phyloP scores from a whole-genome alignment of 1,139 yeast species.

The Nakaseomyces nivariensis region DNA sequence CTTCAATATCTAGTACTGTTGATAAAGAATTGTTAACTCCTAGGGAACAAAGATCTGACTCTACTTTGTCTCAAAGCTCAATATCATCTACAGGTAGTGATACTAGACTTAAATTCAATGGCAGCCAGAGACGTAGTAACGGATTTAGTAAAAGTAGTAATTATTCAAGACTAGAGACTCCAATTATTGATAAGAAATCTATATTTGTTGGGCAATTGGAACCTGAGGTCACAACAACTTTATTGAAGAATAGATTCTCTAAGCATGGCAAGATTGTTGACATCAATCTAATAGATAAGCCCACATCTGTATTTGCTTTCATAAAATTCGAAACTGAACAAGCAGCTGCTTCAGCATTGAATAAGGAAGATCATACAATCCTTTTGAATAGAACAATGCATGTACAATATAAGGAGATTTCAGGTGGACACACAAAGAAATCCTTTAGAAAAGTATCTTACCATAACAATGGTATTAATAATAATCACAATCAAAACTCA shows the following conservation, averaged over 20 bases:
- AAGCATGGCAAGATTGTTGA: constrained; percentile 56
- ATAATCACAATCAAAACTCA: background rate
- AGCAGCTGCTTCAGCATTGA: constrained; percentile 79
- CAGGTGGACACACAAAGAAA: constrained; percentile 20
- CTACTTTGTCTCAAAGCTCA: background rate
- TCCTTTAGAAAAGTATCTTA: constrained; percentile 12
- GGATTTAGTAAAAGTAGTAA: background rate
- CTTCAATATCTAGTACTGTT: background rate
- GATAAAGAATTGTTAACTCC: background rate
- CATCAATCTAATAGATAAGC: constrained; percentile 42
- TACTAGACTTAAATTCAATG: background rate
- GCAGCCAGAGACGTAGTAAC: constrained; percentile 5
- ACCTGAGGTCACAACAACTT: constrained; percentile 44
- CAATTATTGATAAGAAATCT: constrained; percentile 52
- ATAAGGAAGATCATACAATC: constrained; percentile 69
- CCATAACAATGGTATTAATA: constrained; percentile 13
- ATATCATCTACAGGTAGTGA: background rate
- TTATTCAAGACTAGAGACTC: background rate
- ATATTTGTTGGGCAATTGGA: constrained; percentile 70
- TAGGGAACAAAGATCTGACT: background rate
- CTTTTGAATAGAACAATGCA: constrained; percentile 67
- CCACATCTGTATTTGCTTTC: constrained; percentile 58
- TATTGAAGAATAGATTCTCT: constrained; percentile 47
- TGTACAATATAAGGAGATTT: constrained; percentile 66
- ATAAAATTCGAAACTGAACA: constrained; percentile 52